phyloP scores from a whole-genome alignment of 2,329 filamentous ascomycete species.

The Juglanconis juglandina region DNA sequence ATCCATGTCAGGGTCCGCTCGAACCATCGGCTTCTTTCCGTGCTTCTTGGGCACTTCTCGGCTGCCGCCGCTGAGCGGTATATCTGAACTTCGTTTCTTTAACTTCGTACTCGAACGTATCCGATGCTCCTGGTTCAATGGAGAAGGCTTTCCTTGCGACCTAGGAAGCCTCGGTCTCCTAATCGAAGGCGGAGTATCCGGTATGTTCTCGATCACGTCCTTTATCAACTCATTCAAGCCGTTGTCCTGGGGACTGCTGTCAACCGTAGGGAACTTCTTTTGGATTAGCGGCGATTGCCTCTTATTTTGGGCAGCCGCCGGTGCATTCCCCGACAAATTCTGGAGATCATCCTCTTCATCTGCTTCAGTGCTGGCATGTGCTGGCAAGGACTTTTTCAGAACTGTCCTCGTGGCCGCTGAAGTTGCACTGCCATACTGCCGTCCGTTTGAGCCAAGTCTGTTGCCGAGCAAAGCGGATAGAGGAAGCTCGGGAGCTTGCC shows the following conservation, averaged over 20 bases:
- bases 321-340: slow-evolving; percentile 5
- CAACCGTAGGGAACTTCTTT: slow-evolving; percentile 7
- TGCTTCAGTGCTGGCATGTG: slow-evolving; percentile 20
- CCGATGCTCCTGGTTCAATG: background rate
- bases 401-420: slow-evolving; percentile 7
- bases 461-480: slow-evolving; percentile 19
- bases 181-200: slow-evolving; percentile 3
- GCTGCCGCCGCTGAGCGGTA: background rate
- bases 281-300: slow-evolving; percentile 13
- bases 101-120: background rate
- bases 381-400: slow-evolving; percentile 15
- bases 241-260: slow-evolving; percentile 13
- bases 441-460: slow-evolving; percentile 1
- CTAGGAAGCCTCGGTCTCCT: background rate
- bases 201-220: slow-evolving; percentile 14
- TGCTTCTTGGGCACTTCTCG: background rate
- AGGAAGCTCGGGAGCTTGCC: slow-evolving; percentile 35
- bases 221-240: slow-evolving; percentile 11
- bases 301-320: background rate
- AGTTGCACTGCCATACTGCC: background rate
- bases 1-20: background rate
- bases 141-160: background rate
- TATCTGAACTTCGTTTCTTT: background rate
- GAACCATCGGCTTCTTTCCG: background rate
- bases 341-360: slow-evolving; percentile 32